These are phyloP conservation scores for Quercus mongolica DNA, from an alignment of 306 rosid genomes.

Conservation along the genomic window DNA sequence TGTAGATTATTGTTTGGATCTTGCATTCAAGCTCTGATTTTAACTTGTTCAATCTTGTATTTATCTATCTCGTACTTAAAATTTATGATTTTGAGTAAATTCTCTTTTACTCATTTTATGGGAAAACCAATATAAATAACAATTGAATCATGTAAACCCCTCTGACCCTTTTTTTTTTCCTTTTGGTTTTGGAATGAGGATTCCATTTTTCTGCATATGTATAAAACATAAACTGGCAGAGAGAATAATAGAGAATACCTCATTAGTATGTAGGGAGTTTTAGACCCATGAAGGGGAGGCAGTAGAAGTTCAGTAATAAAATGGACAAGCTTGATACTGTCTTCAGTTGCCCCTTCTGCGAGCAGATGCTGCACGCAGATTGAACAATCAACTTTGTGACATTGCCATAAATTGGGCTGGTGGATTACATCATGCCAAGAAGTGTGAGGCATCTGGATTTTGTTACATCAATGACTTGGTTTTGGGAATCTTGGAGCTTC, in stretches of 20 bases:
- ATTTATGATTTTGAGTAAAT: too few species aligned
- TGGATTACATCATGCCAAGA: conserved; percentile 97
- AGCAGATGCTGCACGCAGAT: conserved; percentile 92
- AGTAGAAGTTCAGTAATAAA: too few species aligned
- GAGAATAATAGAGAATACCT: background rate
- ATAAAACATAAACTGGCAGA: background rate
- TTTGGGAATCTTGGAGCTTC: conserved; percentile 94
- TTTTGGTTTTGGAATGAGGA: background rate
- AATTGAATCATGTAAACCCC: background rate
- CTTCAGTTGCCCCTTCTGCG: background rate
- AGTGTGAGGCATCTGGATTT: conserved; percentile 97
- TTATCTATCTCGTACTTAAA: background rate
- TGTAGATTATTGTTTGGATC: background rate
- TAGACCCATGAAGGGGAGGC: too few species aligned
- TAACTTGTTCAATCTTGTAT: background rate
- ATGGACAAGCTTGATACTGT: too few species aligned
- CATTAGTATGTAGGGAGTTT: background rate
- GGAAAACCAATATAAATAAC: background rate
- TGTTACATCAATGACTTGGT: conserved; percentile 98
- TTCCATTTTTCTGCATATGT: background rate
- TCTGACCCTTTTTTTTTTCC: background rate
- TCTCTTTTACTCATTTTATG: background rate
- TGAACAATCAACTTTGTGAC: conserved; percentile 87
- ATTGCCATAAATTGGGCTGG: conserved; percentile 99
- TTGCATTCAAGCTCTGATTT: background rate